Evolutionary conservation across 2,329 filamentous ascomycete genomes (phyloP).

Genomic region (Monosporascus ibericus): DNA sequence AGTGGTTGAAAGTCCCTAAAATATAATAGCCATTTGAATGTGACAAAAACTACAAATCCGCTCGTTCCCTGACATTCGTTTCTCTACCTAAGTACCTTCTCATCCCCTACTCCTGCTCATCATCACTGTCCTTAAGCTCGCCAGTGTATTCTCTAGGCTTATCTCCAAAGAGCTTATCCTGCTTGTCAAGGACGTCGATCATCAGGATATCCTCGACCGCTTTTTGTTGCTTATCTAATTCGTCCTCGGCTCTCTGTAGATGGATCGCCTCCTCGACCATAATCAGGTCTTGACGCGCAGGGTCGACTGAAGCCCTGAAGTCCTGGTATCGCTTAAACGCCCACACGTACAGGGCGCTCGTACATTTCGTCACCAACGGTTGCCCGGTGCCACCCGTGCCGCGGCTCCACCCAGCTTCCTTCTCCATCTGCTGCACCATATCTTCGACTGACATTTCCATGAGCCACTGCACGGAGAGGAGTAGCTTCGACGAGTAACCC

Average conservation of each 20-base stretch:
- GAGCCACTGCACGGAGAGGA: conserved; percentile 18
- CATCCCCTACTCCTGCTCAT: too few relatives aligned
- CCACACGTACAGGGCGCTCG: neutral
- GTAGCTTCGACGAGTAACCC: conserved; percentile 15
- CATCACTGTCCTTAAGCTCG: neutral
- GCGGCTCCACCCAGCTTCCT: neutral
- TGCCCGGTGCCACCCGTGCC: neutral
- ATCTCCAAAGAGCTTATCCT: neutral
- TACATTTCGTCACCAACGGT: neutral
- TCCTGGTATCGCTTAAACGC: neutral
- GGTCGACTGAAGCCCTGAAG: conserved; percentile 1
- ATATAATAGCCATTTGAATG: too few relatives aligned
- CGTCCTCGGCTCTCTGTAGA: neutral
- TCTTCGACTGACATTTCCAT: conserved; percentile 11
- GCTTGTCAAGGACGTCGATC: neutral
- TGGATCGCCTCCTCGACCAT: neutral
- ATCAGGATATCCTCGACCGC: neutral
- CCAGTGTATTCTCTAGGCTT: neutral
- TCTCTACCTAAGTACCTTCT: too few relatives aligned
- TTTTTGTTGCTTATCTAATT: too few relatives aligned
- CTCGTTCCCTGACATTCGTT: too few relatives aligned
- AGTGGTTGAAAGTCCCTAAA: too few relatives aligned
- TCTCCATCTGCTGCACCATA: conserved; percentile 13
- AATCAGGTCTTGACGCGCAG: conserved; percentile 1
- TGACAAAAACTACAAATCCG: neutral